A percentile compares a stretch with the other conserved stretches of the same genome.
Conservation (phyloP, 176 grass and related monocot genomes). For the Triticum timopheevii region DNA sequence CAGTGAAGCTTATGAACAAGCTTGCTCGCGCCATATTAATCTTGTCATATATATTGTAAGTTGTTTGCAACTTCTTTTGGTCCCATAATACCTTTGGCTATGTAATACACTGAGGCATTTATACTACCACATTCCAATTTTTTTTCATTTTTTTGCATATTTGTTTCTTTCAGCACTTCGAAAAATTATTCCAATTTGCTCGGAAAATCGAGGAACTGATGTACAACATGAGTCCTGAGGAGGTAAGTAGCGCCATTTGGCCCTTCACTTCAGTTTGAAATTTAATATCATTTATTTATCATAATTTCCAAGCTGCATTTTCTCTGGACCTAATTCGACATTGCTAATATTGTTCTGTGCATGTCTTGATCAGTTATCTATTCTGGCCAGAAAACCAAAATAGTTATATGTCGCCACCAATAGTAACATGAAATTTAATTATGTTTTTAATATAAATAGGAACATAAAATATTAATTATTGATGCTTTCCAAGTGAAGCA, state of each 20-base stretch:
- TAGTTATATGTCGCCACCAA: neutral
- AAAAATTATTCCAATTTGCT: constrained; percentile 94
- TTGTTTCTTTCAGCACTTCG: constrained; percentile 66
- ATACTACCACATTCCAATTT: neutral
- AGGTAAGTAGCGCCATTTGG: constrained; percentile 34
- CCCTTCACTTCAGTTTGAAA: neutral
- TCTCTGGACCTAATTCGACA: neutral
- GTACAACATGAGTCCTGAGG: constrained; percentile 73
- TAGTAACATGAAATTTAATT: neutral
- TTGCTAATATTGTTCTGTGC: neutral
- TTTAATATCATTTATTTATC: neutral
- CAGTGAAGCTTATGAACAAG: constrained; percentile 93
- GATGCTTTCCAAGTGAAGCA: neutral
- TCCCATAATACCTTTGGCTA: constrained; percentile 7
- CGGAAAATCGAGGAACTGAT: constrained; percentile 81
- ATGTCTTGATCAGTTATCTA: neutral
- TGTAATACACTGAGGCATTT: constrained; percentile 1
- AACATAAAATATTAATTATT: neutral
- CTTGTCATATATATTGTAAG: constrained; percentile 99
- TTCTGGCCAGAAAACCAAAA: neutral
- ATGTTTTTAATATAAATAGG: neutral
- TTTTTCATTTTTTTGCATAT: neutral
- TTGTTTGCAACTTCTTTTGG: neutral
- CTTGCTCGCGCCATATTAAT: constrained; percentile 88
- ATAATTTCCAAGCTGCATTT: neutral